Conservation (phyloP, 148 eudicot species). For the Talinum fruticosum region DNA sequence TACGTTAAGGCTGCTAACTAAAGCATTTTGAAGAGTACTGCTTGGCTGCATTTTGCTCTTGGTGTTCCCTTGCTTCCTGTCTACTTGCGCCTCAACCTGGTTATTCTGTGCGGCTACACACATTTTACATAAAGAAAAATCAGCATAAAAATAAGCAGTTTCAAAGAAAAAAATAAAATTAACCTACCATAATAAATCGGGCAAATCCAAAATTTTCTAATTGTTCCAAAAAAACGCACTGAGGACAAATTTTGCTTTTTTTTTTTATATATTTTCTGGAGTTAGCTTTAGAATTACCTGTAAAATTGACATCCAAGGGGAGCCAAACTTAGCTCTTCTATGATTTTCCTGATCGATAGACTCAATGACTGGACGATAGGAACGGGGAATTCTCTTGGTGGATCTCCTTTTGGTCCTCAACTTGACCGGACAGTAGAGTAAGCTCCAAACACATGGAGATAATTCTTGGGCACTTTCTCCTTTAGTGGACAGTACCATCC, state of each 20-base stretch:
- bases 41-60: not conserved
- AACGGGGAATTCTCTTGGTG: not conserved
- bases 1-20: too few species aligned
- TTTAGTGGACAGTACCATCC: constrained; percentile 9
- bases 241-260: too few species aligned
- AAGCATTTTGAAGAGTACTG: not conserved
- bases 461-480: not conserved
- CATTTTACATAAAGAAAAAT: not conserved
- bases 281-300: not conserved
- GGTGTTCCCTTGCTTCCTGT: not conserved
- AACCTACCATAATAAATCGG: too few species aligned
- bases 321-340: not conserved
- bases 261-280: not conserved
- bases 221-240: too few species aligned
- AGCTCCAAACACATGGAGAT: constrained; percentile 11
- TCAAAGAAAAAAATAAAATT: too few species aligned
- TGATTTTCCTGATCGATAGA: not conserved
- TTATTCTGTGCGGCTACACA: not conserved
- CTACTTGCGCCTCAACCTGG: not conserved
- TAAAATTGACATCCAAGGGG: not conserved
- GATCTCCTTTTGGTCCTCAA: constrained; percentile 21
- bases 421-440: not conserved
- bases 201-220: too few species aligned
- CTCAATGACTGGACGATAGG: not conserved
- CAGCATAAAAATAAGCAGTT: not conserved